Evolutionary conservation across 2,329 filamentous ascomycete species (phyloP), one percentile per base, ranked within the genome.

Genomic region (Boeremia exigua): DNA sequence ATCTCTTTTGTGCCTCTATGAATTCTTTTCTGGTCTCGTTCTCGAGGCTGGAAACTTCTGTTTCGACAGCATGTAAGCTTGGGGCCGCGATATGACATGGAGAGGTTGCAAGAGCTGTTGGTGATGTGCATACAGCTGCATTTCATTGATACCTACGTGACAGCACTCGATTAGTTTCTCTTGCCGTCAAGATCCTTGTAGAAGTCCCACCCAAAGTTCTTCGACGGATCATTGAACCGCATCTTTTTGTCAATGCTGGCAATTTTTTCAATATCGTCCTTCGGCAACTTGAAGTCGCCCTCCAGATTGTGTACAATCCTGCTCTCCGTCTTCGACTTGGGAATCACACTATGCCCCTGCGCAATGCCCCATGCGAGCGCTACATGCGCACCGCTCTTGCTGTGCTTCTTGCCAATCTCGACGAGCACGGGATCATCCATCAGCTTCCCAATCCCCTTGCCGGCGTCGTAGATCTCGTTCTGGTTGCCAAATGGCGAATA

Each of bases 341-440:
- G 70, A 50, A 73, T 70, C n/a, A 73, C 70, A 27, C 67, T 71
- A 14, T 66, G 64, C 0, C 70, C 71, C 51, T 67, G 62, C 82
- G 96, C 91, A 14, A 92, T 96, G 19, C 91, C 86, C 92, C 92
- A 96, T 67, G 92, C 85, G 64, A 96, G 82, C 58, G 96, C 83
- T 27, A 96, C 83, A 81, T 96, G 91, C n/a, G 90, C 88, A 6
- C 91, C 84, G n/a, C 86, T 85, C 40, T 89, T 84, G 2, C 86
- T 46, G n/a, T 86, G 82, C 66, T 85, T 82, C 67, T 84, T 79
- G 28, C 89, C 89, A 65, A 56, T 89, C 87, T 70, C 86, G 81
- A 75, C 88, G 78, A 83, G 90, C 87, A 72, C 89, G 80, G 71
- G 61, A 51, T 81, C 78, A n/a, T 77, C 66, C 63, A 81, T 80